These are phyloP conservation scores for Puya raimondii DNA, from an alignment of 176 grass and related monocot genomes.

Conservation along the genomic window DNA sequence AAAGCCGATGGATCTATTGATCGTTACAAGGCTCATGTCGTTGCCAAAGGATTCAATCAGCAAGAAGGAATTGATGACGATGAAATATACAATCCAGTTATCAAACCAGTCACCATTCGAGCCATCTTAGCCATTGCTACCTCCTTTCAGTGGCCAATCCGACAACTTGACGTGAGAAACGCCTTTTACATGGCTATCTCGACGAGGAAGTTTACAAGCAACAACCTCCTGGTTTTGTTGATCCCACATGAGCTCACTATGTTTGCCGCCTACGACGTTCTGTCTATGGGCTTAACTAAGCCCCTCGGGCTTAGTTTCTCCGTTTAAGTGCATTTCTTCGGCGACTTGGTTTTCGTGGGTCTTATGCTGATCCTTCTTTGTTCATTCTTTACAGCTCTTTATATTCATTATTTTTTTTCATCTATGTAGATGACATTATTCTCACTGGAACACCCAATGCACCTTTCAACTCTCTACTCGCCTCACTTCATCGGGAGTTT, in stretches of 20 bases:
- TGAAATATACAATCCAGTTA: not conserved
- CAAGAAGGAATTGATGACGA: not conserved
- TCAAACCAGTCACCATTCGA: not conserved
- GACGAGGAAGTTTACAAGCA: not conserved
- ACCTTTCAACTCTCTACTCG: no score
- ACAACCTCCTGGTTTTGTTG: not conserved
- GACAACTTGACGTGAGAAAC: not conserved
- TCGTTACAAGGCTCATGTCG: not conserved
- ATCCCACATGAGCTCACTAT: not conserved
- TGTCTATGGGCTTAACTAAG: not conserved
- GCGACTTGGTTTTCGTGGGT: not conserved
- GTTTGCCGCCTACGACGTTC: not conserved
- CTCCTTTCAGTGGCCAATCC: not conserved
- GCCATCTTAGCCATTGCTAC: not conserved
- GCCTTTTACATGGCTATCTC: not conserved
- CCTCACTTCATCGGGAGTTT: no score
- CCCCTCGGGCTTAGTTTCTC: not conserved
- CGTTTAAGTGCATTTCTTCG: not conserved
- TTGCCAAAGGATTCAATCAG: not conserved
- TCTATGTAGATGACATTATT: not conserved
- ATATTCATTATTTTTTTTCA: not conserved
- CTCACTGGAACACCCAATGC: not conserved
- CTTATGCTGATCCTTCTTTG: not conserved
- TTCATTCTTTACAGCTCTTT: not conserved
- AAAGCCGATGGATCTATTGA: constrained; percentile 3